Conservation (phyloP, 345 rosid genomes). For the Gossypium longicalyx region DNA sequence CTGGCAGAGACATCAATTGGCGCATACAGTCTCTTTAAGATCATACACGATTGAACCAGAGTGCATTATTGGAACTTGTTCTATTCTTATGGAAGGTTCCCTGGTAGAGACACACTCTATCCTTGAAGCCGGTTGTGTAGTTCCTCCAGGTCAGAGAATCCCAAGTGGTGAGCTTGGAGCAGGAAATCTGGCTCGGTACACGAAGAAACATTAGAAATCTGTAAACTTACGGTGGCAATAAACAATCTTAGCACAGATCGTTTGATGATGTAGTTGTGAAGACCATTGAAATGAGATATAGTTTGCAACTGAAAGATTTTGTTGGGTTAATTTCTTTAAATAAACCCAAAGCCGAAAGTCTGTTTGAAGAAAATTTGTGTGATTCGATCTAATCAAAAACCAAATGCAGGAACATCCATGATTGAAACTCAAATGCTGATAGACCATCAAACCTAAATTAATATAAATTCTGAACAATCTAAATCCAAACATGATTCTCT, state of each 20-base stretch:
- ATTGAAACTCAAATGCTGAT: too few relatives aligned
- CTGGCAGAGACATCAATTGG: slow-evolving; percentile 86
- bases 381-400: too few relatives aligned
- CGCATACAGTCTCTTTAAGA: slow-evolving; percentile 69
- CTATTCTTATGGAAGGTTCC: slow-evolving; percentile 96
- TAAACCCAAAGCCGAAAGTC: too few relatives aligned
- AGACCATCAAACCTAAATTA: too few relatives aligned
- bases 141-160: slow-evolving; percentile 92
- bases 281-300: slow-evolving; percentile 18
- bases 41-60: slow-evolving; percentile 96
- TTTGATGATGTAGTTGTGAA: background rate
- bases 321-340: too few relatives aligned
- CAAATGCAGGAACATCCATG: too few relatives aligned
- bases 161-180: slow-evolving; percentile 97
- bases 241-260: too few relatives aligned
- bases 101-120: slow-evolving; percentile 85
- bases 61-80: slow-evolving; percentile 89
- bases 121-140: slow-evolving; percentile 88
- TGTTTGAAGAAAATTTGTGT: too few relatives aligned
- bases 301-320: background rate
- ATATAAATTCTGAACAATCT: too few relatives aligned
- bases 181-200: slow-evolving; percentile 90
- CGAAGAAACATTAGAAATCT: slow-evolving; percentile 21
- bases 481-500: too few relatives aligned
- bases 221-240: too few relatives aligned